Conservation (phyloP, 129 eudicot genomes). For the sunflower (Helianthus annuus) region DNA sequence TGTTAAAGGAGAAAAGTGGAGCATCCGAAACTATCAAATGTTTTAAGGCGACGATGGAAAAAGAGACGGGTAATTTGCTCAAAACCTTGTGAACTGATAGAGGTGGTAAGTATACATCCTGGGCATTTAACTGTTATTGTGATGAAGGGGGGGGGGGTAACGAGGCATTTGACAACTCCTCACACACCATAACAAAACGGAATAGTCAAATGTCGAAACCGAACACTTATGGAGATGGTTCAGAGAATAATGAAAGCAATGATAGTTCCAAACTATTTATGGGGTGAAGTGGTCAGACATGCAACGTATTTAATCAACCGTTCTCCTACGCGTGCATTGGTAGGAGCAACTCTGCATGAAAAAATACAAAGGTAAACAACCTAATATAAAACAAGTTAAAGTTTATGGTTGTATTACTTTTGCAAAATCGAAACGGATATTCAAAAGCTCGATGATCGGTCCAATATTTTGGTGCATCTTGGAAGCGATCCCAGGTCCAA, state of each 20-base stretch:
- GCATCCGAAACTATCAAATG: not conserved
- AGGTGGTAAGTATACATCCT: not conserved
- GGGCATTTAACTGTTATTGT: not conserved
- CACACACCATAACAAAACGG: not conserved
- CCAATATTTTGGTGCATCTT: not conserved
- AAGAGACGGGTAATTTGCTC: not conserved
- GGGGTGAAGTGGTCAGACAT: not conserved
- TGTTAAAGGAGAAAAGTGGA: too few relatives aligned
- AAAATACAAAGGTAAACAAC: not conserved
- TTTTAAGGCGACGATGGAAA: not conserved
- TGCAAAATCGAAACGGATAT: not conserved
- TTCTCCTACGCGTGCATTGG: too few relatives aligned
- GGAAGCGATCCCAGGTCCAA: not conserved
- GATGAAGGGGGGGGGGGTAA: not conserved
- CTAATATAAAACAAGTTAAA: not conserved
- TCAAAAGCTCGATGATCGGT: not conserved
- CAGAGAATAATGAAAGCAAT: not conserved
- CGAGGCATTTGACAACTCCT: not conserved
- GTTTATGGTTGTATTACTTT: not conserved
- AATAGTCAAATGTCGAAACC: not conserved
- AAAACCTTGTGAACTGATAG: not conserved
- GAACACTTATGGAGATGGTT: not conserved
- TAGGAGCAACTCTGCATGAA: too few relatives aligned
- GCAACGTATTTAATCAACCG: not conserved
- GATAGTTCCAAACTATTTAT: not conserved